Evolutionary conservation across 2,329 filamentous ascomycete species (phyloP).

Genomic region (Microdochium bolleyi): DNA sequence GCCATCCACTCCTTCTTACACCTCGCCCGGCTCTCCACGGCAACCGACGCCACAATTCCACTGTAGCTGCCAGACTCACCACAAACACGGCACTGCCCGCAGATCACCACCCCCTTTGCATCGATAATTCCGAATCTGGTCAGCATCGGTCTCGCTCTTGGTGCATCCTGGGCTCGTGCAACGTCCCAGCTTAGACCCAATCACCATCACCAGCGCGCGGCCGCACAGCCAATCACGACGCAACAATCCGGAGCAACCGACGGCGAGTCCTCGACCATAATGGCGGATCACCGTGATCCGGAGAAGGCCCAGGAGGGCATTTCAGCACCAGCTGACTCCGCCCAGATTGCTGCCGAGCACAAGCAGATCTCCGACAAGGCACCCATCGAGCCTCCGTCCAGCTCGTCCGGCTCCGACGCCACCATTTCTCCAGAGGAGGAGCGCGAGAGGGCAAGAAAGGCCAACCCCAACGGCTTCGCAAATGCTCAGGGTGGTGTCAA

Average conservation of each 20-base stretch:
- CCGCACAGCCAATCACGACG: background rate
- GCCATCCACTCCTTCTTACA: background rate
- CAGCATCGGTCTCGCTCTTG: background rate
- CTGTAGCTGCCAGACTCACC: background rate
- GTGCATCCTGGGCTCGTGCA: background rate
- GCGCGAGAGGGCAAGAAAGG: constrained; percentile 30
- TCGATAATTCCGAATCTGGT: background rate
- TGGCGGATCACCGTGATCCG: background rate
- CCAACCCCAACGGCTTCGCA: constrained; percentile 40
- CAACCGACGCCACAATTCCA: background rate
- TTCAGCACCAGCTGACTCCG: background rate
- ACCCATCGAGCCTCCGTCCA: background rate
- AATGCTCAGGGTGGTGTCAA: constrained; percentile 44
- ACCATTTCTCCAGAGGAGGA: constrained; percentile 25
- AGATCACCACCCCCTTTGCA: background rate
- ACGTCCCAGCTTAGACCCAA: background rate
- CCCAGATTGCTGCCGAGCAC: background rate
- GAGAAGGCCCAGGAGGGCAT: background rate
- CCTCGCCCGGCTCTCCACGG: background rate
- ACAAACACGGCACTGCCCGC: background rate
- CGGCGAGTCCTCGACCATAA: background rate
- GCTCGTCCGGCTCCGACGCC: constrained; percentile 11
- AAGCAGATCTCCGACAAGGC: constrained; percentile 2
- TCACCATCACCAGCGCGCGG: background rate
- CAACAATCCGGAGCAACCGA: background rate